Evolutionary conservation across 1,284 basidiomycete genomes (phyloP).

Genomic region (Ganoderma leucocontextum): DNA sequence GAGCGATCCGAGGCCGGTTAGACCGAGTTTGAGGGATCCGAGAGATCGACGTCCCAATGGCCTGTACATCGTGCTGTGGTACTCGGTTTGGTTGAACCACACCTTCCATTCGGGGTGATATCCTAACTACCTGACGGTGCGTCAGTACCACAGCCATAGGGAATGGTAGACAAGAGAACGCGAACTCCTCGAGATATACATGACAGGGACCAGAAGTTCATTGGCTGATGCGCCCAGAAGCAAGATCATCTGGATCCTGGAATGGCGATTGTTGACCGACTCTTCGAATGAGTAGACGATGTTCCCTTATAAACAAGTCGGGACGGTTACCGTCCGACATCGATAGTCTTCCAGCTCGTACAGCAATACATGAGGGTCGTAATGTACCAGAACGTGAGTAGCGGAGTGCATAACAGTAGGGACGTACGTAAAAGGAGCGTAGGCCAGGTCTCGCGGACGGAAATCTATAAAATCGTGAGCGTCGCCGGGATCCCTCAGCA

Average conservation of each 20-base stretch:
- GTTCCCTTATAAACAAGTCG: neutral
- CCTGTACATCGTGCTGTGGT: neutral
- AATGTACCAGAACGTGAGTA: constrained; percentile 10
- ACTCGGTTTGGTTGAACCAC: neutral
- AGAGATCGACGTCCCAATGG: neutral
- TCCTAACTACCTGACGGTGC: neutral
- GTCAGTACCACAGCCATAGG: neutral
- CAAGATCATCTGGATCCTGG: neutral
- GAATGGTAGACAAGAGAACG: neutral
- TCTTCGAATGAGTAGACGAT: neutral
- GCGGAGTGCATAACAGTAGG: constrained; percentile 19
- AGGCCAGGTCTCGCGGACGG: constrained; percentile 25
- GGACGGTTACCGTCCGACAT: neutral
- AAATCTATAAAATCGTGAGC: constrained; percentile 25
- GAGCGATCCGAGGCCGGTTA: neutral
- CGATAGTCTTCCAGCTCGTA: constrained; percentile 2
- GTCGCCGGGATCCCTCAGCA: constrained; percentile 1
- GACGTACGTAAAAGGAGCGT: constrained; percentile 28
- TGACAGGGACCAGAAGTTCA: neutral
- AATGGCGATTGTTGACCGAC: neutral
- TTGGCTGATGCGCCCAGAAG: neutral
- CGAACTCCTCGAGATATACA: neutral
- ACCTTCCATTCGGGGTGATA: neutral
- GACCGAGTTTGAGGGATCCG: neutral
- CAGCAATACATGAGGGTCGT: constrained; percentile 12